phyloP scores from a whole-genome alignment of 345 rosid species.

The Eucalyptus curtisii region DNA sequence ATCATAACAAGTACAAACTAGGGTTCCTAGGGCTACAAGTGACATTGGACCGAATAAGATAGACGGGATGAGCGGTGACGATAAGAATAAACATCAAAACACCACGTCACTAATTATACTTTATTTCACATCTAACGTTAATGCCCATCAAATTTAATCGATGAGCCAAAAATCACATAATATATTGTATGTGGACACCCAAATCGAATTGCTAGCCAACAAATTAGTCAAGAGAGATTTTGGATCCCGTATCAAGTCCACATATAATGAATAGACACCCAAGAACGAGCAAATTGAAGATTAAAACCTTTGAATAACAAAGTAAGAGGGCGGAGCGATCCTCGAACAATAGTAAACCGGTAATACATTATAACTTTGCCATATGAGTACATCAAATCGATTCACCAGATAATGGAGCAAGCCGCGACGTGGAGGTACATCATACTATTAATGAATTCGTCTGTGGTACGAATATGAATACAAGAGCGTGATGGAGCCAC shows the following conservation, averaged over 20 bases:
- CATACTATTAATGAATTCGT: neutral
- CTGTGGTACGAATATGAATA: neutral
- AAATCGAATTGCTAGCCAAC: neutral
- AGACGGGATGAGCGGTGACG: neutral
- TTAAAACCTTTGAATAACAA: neutral
- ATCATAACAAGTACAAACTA: neutral
- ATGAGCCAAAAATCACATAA: neutral
- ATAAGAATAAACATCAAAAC: neutral
- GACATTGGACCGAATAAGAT: neutral
- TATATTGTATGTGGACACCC: neutral
- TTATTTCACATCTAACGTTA: accelerated
- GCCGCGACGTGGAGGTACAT: neutral
- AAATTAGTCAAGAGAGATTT: neutral
- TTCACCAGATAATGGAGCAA: neutral
- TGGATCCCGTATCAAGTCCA: neutral
- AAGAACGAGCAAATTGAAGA: neutral
- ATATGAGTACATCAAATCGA: neutral
- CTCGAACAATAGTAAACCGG: neutral
- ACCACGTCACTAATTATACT: neutral
- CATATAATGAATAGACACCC: neutral
- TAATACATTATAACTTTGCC: neutral
- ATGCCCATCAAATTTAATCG: neutral
- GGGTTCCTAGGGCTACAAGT: neutral
- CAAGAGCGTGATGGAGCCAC: neutral
- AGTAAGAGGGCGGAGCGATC: neutral